Evolutionary conservation across 106 monocot genomes (phyloP), one percentile per base, ranked within the genome.

Genomic region (Phalaenopsis equestris): DNA sequence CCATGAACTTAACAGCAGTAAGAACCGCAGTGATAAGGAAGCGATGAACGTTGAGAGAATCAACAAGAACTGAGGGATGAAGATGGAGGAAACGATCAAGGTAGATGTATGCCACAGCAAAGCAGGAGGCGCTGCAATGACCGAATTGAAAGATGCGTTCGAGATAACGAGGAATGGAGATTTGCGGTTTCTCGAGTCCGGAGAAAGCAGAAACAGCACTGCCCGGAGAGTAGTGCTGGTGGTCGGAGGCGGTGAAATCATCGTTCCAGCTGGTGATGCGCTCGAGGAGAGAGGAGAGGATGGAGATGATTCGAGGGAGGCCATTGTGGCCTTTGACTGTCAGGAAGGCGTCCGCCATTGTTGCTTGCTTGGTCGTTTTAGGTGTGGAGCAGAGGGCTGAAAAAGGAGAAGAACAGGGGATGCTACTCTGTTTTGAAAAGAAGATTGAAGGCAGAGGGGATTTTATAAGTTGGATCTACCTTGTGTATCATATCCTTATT

Each of bases 1-100:
- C 87, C 84, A 89, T 77, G 89, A 89, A 89, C 80, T 90, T 90
- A 81, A 79, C 77, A 30, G 90, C 87, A 67, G 84, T 77, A 73
- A 91, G 80, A 80, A 91, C 79, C 76, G 81, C 76, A 61, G 88
- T 85, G 88, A 91, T 84, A 76, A 91, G 55, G 73, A 91, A 55
- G 49, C 91, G 88, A 56, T 91, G 91, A 41, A 88, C 86, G 38
- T 73, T 91, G 57, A 85, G 61, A 17, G 88, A 91, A 17, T 84
- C 81, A 38, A 91, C 39, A 24, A 72, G 2, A 24, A 82, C 12
- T 18, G 56, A 18, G 39, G 81, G 84, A 56, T 82, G 78, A 21
- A 48, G 67, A 0, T 21, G 42, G 19, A 80, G 57, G 73, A 91
- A 88, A 2, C 91, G 84, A 52, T 88, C 83, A 47, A 91, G 82